These are phyloP conservation scores for Sclerotinia borealis DNA, from an alignment of 2,329 filamentous ascomycete genomes.

Conservation along the genomic window DNA sequence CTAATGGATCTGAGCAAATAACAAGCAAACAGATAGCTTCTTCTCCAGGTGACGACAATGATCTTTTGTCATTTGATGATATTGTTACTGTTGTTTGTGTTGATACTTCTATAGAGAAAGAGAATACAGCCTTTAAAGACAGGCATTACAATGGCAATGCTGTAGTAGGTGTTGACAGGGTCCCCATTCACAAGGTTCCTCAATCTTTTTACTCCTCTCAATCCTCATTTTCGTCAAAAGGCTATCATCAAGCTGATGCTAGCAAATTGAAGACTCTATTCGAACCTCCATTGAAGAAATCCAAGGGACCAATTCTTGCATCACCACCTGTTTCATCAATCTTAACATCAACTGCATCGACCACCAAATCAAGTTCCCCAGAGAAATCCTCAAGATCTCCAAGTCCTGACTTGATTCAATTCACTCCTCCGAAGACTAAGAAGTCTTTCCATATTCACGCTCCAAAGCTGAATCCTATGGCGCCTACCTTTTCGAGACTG, in stretches of 20 bases:
- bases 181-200: background rate
- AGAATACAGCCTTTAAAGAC: background rate
- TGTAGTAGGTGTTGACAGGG: background rate
- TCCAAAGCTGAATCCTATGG: background rate
- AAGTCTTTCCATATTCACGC: background rate
- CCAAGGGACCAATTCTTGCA: background rate
- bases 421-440: background rate
- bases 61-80: background rate
- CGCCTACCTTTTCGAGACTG: background rate
- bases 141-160: background rate
- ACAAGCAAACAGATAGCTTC: background rate
- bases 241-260: conserved; percentile 4
- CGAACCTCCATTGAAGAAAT: background rate
- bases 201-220: background rate
- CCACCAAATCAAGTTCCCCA: background rate
- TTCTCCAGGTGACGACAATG: background rate
- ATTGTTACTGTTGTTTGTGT: background rate
- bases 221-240: background rate
- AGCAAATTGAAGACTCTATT: background rate
- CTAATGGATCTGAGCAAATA: background rate
- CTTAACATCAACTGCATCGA: background rate
- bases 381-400: background rate
- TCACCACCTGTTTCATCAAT: background rate
- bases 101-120: no score
- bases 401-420: background rate